phyloP scores from a whole-genome alignment of 257 asterid species.

The Solanum boliviense region DNA sequence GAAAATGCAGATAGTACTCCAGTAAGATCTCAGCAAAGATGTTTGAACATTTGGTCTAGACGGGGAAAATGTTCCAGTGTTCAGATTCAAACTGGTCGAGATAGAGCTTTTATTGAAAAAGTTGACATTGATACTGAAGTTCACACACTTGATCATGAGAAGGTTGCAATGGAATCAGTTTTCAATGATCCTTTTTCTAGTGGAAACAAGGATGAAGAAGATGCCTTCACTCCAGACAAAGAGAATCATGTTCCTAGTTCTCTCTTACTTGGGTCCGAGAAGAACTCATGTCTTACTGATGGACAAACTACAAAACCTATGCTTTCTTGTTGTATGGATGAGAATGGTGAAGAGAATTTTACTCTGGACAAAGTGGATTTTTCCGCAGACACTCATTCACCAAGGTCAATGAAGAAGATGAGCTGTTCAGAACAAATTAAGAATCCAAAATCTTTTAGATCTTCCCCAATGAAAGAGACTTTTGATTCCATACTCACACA shows the following conservation, averaged over 20 bases:
- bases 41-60: conserved; percentile 61
- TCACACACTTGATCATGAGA: conserved; percentile 8
- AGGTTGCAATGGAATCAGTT: conserved; percentile 9
- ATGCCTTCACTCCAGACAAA: conserved; percentile 38
- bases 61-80: conserved; percentile 52
- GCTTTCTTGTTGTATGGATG: conserved; percentile 7
- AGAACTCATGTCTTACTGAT: conserved; percentile 10
- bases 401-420: not conserved
- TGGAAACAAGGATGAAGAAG: conserved; percentile 10
- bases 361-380: not conserved
- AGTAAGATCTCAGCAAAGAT: conserved; percentile 19
- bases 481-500: not conserved
- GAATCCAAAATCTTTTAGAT: not conserved
- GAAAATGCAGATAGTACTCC: conserved; percentile 19
- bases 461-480: not conserved
- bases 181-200: conserved; percentile 16
- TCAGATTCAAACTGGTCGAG: conserved; percentile 30
- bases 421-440: not conserved
- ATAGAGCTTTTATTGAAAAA: conserved; percentile 10
- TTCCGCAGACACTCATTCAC: not conserved
- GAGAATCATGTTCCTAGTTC: conserved; percentile 40
- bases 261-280: conserved; percentile 18
- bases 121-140: conserved; percentile 2
- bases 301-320: conserved; percentile 9
- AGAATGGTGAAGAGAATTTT: conserved; percentile 21